Evolutionary conservation across 345 rosid species (phyloP).

Genomic region (Citropsis articulata): DNA sequence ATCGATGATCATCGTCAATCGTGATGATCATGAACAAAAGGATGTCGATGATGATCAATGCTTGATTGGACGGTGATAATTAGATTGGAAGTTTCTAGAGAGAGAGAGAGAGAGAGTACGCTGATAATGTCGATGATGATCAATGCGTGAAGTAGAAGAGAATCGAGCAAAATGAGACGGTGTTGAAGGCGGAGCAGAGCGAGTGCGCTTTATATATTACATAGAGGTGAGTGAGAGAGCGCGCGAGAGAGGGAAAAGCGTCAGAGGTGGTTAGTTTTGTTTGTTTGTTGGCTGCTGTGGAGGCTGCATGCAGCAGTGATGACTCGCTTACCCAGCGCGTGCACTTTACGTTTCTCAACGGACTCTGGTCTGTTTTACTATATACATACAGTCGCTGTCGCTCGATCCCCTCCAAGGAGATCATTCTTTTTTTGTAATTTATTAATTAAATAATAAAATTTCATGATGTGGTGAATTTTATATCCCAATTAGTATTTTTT

Average conservation of each 20-base stretch:
- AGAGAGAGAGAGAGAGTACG: neutral
- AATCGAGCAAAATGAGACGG: neutral
- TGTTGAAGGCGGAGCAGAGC: neutral
- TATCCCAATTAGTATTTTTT: too few relatives aligned
- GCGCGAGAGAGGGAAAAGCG: neutral
- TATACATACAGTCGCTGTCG: too few relatives aligned
- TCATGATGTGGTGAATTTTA: neutral
- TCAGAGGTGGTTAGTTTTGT: neutral
- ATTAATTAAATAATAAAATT: neutral
- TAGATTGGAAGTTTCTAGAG: neutral
- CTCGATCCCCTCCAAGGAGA: neutral
- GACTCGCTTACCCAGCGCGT: neutral
- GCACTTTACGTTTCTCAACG: neutral
- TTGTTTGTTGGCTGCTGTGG: too few relatives aligned
- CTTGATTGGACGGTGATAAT: neutral
- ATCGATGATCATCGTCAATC: neutral
- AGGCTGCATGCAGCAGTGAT: too few relatives aligned
- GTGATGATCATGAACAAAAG: neutral
- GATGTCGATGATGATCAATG: neutral
- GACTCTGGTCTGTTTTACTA: too few relatives aligned
- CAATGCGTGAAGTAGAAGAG: neutral
- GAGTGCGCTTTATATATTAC: neutral
- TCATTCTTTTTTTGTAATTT: neutral
- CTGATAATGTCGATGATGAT: too few relatives aligned
- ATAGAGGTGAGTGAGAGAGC: neutral